Evolutionary conservation across 78 protist species (phyloP), one percentile per base, ranked within the genome.

Genomic region (Mastigamoeba balamuthi): DNA sequence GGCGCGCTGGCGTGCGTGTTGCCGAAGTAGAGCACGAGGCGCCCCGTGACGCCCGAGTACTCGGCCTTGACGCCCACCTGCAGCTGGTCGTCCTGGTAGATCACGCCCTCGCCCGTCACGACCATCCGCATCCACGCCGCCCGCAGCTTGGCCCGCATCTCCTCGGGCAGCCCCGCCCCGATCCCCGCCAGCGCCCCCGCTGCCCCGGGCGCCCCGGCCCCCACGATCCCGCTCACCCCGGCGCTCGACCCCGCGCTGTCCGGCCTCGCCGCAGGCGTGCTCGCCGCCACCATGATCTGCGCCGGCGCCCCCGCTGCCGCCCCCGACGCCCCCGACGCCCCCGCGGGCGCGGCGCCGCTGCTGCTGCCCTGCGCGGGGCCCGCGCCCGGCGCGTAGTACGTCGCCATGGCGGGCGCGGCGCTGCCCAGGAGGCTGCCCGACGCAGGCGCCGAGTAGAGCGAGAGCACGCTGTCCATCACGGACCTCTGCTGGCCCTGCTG

Each of bases 31-130:
- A 89, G 63, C 10, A 83, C 38, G 66, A 83, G 28, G 33, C 87
- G 71, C 36, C 84, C 90, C 36, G 70, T 68, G 23, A 65, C 75
- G 7, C 44, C 66, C 17, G 37, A 43, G 30, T 64, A 80, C 23
- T 86, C 89, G 25, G 82, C 39, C 67, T 88, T 85, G 44, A 83
- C 58, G 39, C 89, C 88, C 40, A 91, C 65, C 69, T 86, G 92
- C 42, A 91, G 35, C 39, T 44, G 28, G 17, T 2, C 66, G 40
- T 91, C 91, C 48, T 91, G 91, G 58, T 78, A 85, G 28, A 84
- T 64, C 5, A 88, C 88, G 48, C 91, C 91, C 3, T 79, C 88
- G 25, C 25, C 33, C 6, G 29, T 53, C 33, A 84, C 36, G 27
- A 80, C 66, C 29, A 74, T 29, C 39, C 82, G 52, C 30, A 69